Evolutionary conservation across 208 protist species (phyloP).

Genomic region (Leishmania braziliensis): DNA sequence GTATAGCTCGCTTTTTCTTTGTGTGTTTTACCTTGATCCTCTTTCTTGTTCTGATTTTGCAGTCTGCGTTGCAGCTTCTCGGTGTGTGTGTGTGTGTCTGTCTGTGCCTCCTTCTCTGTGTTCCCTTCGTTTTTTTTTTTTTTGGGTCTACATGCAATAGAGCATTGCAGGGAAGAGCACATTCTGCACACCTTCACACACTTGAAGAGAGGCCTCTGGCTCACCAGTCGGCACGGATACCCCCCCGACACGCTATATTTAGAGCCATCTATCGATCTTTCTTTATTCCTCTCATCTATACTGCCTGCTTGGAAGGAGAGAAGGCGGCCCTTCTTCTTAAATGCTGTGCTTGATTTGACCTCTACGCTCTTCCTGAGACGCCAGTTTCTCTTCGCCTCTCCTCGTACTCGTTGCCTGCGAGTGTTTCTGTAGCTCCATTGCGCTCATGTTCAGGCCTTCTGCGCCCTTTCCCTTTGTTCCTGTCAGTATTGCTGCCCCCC

Average conservation of each 20-base stretch:
- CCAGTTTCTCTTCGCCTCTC: no score
- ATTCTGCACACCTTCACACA: neutral
- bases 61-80: neutral
- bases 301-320: neutral
- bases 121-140: neutral
- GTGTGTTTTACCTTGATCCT: neutral
- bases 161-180: neutral
- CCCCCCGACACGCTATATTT: neutral
- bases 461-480: neutral
- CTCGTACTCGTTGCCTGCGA: no score
- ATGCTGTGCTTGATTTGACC: neutral
- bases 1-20: neutral
- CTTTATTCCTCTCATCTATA: neutral
- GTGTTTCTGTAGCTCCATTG: neutral
- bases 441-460: neutral
- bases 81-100: neutral
- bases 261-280: neutral
- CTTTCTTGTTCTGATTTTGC: neutral
- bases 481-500: neutral
- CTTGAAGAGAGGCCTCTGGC: neutral
- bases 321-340: neutral
- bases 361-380: neutral
- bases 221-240: neutral
- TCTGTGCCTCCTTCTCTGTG: neutral
- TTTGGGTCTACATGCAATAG: neutral